These are phyloP conservation scores for Colletotrichum melonis DNA, from an alignment of 2,329 filamentous ascomycete genomes.

Conservation along the genomic window DNA sequence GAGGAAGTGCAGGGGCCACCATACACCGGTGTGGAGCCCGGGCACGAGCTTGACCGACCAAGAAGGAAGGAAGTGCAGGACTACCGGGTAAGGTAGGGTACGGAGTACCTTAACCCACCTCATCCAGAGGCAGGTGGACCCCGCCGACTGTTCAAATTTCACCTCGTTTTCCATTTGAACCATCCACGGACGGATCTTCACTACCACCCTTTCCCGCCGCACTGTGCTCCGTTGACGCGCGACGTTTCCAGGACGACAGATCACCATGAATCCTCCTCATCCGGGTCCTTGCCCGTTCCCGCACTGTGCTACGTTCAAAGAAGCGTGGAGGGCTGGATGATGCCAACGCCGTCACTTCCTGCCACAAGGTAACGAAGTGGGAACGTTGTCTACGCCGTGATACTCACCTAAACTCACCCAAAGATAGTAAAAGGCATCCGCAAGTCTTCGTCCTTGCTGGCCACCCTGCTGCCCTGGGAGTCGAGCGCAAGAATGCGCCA, in stretches of 20 bases:
- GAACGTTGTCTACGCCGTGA: neutral
- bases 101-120: no score
- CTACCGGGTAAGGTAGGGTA: neutral
- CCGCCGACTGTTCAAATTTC: neutral
- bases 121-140: neutral
- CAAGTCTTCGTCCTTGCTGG: neutral
- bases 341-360: neutral
- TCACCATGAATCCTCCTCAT: no score
- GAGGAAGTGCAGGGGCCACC: neutral
- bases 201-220: no score
- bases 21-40: conserved; percentile 27
- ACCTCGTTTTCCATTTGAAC: neutral
- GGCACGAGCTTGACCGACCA: neutral
- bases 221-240: no score
- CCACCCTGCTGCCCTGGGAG: neutral
- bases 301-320: conserved; percentile 8
- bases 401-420: neutral
- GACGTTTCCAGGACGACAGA: no score
- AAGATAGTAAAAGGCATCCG: neutral
- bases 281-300: neutral
- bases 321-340: neutral
- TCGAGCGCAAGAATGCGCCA: neutral
- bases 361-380: neutral
- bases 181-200: no score
- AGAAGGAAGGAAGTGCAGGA: no score